phyloP scores from a whole-genome alignment of 2,329 filamentous ascomycete species.

The Ophiosphaerella herpotricha region DNA sequence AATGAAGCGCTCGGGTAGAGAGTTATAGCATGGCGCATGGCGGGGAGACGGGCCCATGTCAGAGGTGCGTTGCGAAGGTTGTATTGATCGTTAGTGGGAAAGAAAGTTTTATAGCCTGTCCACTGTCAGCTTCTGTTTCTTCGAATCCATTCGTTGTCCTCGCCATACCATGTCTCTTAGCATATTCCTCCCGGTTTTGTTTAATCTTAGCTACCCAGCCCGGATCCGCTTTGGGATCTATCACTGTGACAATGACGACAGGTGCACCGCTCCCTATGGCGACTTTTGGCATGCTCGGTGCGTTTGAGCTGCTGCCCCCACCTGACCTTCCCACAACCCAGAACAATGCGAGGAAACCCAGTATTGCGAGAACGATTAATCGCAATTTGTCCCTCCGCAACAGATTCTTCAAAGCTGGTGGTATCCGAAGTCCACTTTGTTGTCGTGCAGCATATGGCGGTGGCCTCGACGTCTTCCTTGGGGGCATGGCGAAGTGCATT shows the following conservation, averaged over 20 bases:
- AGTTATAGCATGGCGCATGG: slow-evolving; percentile 86
- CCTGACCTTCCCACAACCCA: slow-evolving; percentile 44
- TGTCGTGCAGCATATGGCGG: slow-evolving; percentile 70
- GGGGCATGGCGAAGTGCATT: slow-evolving; percentile 88
- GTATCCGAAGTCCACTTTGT: slow-evolving; percentile 43
- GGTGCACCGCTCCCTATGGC: slow-evolving; percentile 54
- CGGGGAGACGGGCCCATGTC: slow-evolving; percentile 80
- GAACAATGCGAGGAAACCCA: slow-evolving; percentile 57
- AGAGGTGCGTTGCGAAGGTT: slow-evolving; percentile 61
- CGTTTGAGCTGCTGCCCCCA: slow-evolving; percentile 14
- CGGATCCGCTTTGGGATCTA: slow-evolving; percentile 70
- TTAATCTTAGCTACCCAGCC: slow-evolving; percentile 74
- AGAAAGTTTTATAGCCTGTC: slow-evolving; percentile 83
- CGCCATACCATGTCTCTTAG: slow-evolving; percentile 75
- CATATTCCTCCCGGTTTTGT: slow-evolving; percentile 84
- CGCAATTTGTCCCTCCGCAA: slow-evolving; percentile 66
- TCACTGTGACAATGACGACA: slow-evolving; percentile 80
- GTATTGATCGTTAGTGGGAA: slow-evolving; percentile 78
- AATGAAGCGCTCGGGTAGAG: slow-evolving; percentile 76
- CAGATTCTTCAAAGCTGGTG: slow-evolving; percentile 53
- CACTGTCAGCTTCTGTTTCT: slow-evolving; percentile 7
- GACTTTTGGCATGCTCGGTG: slow-evolving; percentile 28
- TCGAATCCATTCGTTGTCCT: background rate
- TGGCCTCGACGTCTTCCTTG: slow-evolving; percentile 80
- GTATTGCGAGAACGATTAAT: slow-evolving; percentile 58